Evolutionary conservation across 352 stramenopile genomes (phyloP).

Genomic region (Phytophthora palmivora): DNA sequence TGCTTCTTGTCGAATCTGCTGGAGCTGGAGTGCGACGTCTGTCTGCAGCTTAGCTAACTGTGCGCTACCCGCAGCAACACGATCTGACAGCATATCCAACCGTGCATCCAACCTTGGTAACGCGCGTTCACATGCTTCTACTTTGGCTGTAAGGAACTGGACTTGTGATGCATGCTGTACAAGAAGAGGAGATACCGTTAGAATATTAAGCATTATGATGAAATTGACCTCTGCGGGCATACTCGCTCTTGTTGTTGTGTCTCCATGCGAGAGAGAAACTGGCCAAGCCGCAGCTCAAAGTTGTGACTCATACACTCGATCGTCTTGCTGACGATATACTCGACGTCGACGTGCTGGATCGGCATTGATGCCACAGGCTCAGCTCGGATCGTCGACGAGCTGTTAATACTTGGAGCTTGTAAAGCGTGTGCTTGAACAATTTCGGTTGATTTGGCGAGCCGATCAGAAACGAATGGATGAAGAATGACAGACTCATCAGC

Average conservation of each 20-base stretch:
- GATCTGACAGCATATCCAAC: constrained; percentile 65
- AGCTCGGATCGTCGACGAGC: background rate
- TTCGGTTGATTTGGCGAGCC: constrained; percentile 5
- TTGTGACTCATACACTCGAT: constrained; percentile 76
- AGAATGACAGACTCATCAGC: constrained; percentile 14
- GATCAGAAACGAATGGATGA: constrained; percentile 9
- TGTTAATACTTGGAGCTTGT: constrained; percentile 9
- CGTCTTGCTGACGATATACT: constrained; percentile 50
- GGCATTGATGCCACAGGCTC: constrained; percentile 16
- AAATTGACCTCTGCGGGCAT: background rate
- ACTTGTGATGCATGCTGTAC: constrained; percentile 54
- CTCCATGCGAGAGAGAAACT: constrained; percentile 65
- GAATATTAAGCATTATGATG: background rate
- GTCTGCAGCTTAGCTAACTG: constrained; percentile 56
- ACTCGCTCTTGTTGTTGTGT: constrained; percentile 68
- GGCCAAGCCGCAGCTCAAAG: constrained; percentile 63
- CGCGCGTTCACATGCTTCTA: constrained; percentile 67
- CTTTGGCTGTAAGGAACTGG: constrained; percentile 61
- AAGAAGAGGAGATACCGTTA: constrained; percentile 8
- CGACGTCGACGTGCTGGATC: constrained; percentile 55
- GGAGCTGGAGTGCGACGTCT: constrained; percentile 41
- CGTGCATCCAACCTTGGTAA: constrained; percentile 66
- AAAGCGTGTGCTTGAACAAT: constrained; percentile 22
- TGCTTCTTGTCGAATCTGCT: constrained; percentile 41
- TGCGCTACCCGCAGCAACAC: constrained; percentile 48